phyloP scores from a whole-genome alignment of 345 rosid genomes.

The Brassica napus region Da-Ae NC_063449.1:31177001-31177500 shows the following conservation, averaged over 20 bases:
- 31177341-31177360: conserved; percentile 34
- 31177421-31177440: conserved; percentile 40
- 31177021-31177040: conserved; percentile 50
- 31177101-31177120: conserved; percentile 41
- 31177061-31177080: conserved; percentile 80
- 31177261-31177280: conserved; percentile 48
- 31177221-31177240: conserved; percentile 42
- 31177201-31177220: conserved; percentile 43
- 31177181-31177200: conserved; percentile 39
- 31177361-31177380: conserved; percentile 39
- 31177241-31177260: conserved; percentile 44
- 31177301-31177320: conserved; percentile 27
- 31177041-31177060: conserved; percentile 65
- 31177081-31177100: conserved; percentile 62
- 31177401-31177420: conserved; percentile 35
- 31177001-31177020: conserved; percentile 77
- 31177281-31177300: conserved; percentile 39
- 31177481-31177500: conserved; percentile 32
- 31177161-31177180: conserved; percentile 43
- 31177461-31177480: conserved; percentile 44
- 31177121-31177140: conserved; percentile 55
- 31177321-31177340: conserved; percentile 33
- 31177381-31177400: conserved; percentile 21
- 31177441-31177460: conserved; percentile 39
- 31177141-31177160: conserved; percentile 58